These are phyloP conservation scores for Galerina marginata DNA, from an alignment of 768 basidiomycete species.

Conservation along the genomic window DNA sequence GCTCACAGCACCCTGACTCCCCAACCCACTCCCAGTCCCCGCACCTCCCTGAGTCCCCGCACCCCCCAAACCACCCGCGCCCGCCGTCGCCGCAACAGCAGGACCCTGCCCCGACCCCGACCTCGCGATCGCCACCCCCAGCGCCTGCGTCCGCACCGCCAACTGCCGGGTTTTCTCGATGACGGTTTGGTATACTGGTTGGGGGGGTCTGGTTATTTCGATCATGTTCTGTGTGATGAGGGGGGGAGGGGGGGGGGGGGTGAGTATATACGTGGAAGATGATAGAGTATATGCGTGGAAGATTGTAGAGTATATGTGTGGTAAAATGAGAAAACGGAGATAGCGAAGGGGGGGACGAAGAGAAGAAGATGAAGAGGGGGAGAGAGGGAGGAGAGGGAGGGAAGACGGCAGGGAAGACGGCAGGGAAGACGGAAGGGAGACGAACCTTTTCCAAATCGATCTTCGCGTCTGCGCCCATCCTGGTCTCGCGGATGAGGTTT, in stretches of 20 bases:
- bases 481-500: conserved; percentile 96
- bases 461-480: conserved; percentile 96
- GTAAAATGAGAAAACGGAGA: too few species aligned
- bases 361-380: too few species aligned
- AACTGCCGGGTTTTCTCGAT: conserved; percentile 96
- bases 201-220: conserved; percentile 88
- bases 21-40: too few species aligned
- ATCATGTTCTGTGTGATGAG: conserved; percentile 81
- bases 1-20: too few species aligned
- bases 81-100: not conserved
- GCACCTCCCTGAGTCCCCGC: not conserved
- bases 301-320: too few species aligned
- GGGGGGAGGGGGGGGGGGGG: not conserved
- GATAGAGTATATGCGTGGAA: too few species aligned
- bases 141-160: conserved; percentile 87
- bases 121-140: conserved; percentile 72
- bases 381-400: too few species aligned
- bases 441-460: conserved; percentile 94
- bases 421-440: not conserved
- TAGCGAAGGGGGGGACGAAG: too few species aligned
- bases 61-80: too few species aligned
- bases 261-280: not conserved
- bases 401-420: not conserved
- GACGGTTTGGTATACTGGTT: conserved; percentile 90
- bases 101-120: conserved; percentile 18